Evolutionary conservation across 257 asterid genomes (phyloP).

Genomic region (Fraxinus quadrangulata): DNA sequence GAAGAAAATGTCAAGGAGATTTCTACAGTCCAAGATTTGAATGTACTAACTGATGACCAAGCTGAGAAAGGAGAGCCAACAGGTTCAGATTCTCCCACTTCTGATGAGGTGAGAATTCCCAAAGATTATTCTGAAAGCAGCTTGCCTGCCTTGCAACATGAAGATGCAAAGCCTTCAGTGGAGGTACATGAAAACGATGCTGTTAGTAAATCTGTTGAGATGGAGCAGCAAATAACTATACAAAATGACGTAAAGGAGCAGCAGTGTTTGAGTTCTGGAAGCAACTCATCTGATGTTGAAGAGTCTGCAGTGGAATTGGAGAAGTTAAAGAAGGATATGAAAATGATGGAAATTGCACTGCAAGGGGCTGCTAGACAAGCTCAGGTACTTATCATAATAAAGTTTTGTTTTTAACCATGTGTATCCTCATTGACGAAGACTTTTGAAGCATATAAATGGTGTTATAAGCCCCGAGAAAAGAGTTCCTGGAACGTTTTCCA

Average conservation of each 20-base stretch:
- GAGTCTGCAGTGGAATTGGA: constrained; percentile 62
- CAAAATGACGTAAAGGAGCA: constrained; percentile 47
- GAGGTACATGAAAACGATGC: constrained; percentile 38
- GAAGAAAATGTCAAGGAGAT: constrained; percentile 40
- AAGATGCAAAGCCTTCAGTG: constrained; percentile 37
- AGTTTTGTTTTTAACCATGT: constrained; percentile 15
- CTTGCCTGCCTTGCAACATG: constrained; percentile 37
- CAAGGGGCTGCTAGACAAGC: constrained; percentile 99
- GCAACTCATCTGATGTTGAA: constrained; percentile 41
- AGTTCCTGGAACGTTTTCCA: constrained; percentile 1
- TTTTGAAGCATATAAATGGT: constrained; percentile 2
- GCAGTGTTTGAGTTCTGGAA: constrained; percentile 38
- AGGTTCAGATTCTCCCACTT: constrained; percentile 41
- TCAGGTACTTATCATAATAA: constrained; percentile 53
- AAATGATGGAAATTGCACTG: constrained; percentile 90
- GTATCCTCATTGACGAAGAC: background rate
- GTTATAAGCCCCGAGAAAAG: constrained; percentile 4
- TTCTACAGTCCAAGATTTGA: constrained; percentile 42
- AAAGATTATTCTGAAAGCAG: constrained; percentile 44
- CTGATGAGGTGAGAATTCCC: constrained; percentile 39
- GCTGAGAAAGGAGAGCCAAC: constrained; percentile 44
- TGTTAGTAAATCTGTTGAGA: constrained; percentile 38
- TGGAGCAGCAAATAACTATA: constrained; percentile 33
- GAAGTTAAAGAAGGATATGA: constrained; percentile 82
- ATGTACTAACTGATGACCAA: constrained; percentile 37